These are phyloP conservation scores for Phellopilus nigrolimitatus DNA, from an alignment of 1,284 basidiomycete genomes.

Conservation along the genomic window DNA sequence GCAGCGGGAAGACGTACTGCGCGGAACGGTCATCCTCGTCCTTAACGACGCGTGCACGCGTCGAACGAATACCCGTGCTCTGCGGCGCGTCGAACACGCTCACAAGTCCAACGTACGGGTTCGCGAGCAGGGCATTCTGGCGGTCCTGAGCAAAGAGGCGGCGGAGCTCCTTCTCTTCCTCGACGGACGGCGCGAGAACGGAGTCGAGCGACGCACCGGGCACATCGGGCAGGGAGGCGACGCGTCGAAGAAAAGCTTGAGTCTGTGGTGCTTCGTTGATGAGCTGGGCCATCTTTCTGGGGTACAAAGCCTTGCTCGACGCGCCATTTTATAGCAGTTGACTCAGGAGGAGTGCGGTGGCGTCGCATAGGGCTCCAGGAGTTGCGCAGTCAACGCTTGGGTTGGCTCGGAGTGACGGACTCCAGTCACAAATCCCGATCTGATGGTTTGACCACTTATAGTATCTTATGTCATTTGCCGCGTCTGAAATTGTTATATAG, in stretches of 20 bases:
- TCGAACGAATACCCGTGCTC: constrained; percentile 36
- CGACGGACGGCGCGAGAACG: constrained; percentile 45
- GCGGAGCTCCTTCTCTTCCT: constrained; percentile 49
- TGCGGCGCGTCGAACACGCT: constrained; percentile 47
- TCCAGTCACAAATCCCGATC: too few species aligned
- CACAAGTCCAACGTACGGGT: constrained; percentile 51
- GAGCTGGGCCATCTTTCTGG: not conserved
- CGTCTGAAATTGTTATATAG: not conserved
- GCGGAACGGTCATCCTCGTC: constrained; percentile 36
- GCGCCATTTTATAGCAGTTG: not conserved
- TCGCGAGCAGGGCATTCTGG: constrained; percentile 36
- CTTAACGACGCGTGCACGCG: constrained; percentile 37
- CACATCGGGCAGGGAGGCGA: constrained; percentile 36
- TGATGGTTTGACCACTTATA: too few species aligned
- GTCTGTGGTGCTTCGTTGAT: constrained; percentile 30
- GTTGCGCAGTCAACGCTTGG: too few species aligned
- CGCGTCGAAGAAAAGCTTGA: constrained; percentile 37
- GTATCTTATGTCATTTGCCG: too few species aligned
- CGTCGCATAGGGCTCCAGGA: too few species aligned
- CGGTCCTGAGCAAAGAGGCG: constrained; percentile 51
- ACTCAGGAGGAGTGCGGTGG: not conserved
- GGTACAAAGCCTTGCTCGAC: not conserved
- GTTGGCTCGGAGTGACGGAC: too few species aligned
- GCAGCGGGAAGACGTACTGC: constrained; percentile 43
- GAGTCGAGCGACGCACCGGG: constrained; percentile 37